Conservation (phyloP, 768 basidiomycete species). For the Russula dissimulans region DNA sequence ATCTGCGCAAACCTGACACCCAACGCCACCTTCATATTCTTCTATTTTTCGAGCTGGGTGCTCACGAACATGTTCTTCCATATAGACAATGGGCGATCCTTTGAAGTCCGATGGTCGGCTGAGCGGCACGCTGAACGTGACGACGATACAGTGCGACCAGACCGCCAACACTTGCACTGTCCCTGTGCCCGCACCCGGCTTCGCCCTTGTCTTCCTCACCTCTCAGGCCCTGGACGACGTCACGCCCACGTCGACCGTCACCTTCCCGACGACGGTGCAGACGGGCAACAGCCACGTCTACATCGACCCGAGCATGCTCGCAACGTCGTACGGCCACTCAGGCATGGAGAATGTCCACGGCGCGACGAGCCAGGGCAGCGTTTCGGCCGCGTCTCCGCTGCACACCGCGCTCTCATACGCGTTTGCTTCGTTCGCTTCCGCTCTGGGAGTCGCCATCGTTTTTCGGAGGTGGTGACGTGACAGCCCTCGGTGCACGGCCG, state of each 20-base stretch:
- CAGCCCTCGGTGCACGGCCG: too few species aligned
- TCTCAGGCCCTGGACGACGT: conserved; percentile 31
- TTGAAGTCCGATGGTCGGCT: conserved; percentile 63
- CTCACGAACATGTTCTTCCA: neutral
- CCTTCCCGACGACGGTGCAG: conserved; percentile 40
- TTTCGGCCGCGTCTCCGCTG: neutral
- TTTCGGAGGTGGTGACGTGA: neutral
- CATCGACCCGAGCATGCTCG: conserved; percentile 44
- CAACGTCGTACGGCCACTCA: conserved; percentile 52
- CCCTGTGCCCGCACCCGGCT: conserved; percentile 58
- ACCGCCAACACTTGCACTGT: conserved; percentile 46
- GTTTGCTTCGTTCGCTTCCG: neutral
- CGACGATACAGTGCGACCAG: conserved; percentile 52
- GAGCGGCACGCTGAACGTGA: conserved; percentile 44
- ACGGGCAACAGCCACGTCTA: conserved; percentile 45
- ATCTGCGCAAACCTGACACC: neutral
- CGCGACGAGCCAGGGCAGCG: conserved; percentile 26
- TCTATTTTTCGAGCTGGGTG: neutral
- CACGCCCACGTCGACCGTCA: conserved; percentile 34
- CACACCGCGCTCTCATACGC: neutral
- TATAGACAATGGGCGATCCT: conserved; percentile 48
- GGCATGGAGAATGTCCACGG: conserved; percentile 27
- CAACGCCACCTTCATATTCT: too few species aligned
- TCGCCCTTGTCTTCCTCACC: conserved; percentile 67
- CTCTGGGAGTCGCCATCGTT: neutral